Base-by-base conservation (phyloP, 257 asterid species). In the Solanum pimpinellifolium region DNA sequence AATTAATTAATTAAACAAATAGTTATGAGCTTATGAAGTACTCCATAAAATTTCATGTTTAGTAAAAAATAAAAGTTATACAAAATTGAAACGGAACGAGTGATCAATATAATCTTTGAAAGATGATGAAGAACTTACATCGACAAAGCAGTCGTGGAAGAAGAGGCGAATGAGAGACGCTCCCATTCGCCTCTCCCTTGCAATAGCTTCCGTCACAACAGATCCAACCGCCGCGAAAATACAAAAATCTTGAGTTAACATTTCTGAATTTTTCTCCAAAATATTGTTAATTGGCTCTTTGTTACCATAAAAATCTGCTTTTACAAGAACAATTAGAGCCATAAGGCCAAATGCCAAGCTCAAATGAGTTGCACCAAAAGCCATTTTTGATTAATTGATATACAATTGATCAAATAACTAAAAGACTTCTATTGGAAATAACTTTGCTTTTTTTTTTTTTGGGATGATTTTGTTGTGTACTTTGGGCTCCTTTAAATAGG, bases 151-250 rank as follows among this genome's bases (percentile, higher is more conserved):
- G 20, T 85, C 87, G 5, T 85, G 87, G 70, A 85, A 85, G 27
- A 85, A 85, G 72, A 85, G 87, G 39, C 87, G 87, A 23, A 85
- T 72, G 73, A 85, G 87, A 47, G 83, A 85, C 1, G 87, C 87
- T 13, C 87, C 87, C 87, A 85, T 85, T 23, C 87, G 83, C 29
- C 35, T 46, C 33, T 85, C 87, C 16, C n/a, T 39, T 0, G 6
- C 13, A 13, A 85, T 72, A 23, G 87, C 87, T 35, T 75, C 83
- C 0, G 13, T 18, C 18, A 85, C 87, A 47, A 85, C 87, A 31
- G 78, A 39, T 10, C 66, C 31, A 23, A 85, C 87, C 11, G 87
- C 87, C 2, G 73, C 33, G 49, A 85, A 13, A 2, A 85, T 41
- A 20, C 87, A 85, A 47, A 77, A 56, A 13, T 85, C 87, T 15